A percentile compares a stretch with the other conserved stretches of the same genome.
Conservation (phyloP, 1,139 yeast genomes). For the Suhomyces bokatorum region DNA sequence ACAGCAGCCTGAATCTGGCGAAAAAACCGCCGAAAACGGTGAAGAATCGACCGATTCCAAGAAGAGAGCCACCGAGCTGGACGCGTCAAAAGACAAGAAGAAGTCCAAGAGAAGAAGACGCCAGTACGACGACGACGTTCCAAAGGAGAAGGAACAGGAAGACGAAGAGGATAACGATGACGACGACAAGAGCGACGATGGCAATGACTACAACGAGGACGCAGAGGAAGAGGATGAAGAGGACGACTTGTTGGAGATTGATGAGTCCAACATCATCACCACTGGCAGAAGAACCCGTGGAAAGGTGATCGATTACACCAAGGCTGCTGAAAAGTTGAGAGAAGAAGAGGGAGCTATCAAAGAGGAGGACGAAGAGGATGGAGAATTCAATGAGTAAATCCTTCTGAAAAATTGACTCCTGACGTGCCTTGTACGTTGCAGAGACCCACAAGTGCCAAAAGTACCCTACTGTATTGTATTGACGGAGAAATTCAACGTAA, state of each 20-base stretch:
- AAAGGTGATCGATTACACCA: slow-evolving; percentile 79
- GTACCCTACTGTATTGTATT: too few species aligned
- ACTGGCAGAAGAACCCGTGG: slow-evolving; percentile 91
- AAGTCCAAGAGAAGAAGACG: slow-evolving; percentile 43
- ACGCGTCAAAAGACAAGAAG: slow-evolving; percentile 28
- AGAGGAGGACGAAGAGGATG: slow-evolving; percentile 39
- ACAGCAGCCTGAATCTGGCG: slow-evolving; percentile 9
- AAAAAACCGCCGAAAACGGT: slow-evolving; percentile 12
- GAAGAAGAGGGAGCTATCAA: slow-evolving; percentile 41
- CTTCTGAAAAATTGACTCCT: too few species aligned
- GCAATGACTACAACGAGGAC: slow-evolving; percentile 24
- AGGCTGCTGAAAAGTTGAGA: slow-evolving; percentile 76
- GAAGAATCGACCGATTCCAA: slow-evolving; percentile 5
- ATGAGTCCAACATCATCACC: slow-evolving; percentile 77
- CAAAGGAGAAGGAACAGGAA: slow-evolving; percentile 33
- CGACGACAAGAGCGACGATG: slow-evolving; percentile 49
- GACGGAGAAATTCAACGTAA: too few species aligned
- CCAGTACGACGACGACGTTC: slow-evolving; percentile 34
- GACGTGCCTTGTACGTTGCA: too few species aligned
- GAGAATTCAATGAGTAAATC: slow-evolving; percentile 24
- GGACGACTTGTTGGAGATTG: slow-evolving; percentile 82
- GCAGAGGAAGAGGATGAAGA: slow-evolving; percentile 60
- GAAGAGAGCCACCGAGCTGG: slow-evolving; percentile 25
- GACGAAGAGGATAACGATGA: slow-evolving; percentile 47
- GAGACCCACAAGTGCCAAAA: too few species aligned